These are phyloP conservation scores for Tagetes erecta DNA, from an alignment of 129 eudicot genomes.

Conservation along the genomic window DNA sequence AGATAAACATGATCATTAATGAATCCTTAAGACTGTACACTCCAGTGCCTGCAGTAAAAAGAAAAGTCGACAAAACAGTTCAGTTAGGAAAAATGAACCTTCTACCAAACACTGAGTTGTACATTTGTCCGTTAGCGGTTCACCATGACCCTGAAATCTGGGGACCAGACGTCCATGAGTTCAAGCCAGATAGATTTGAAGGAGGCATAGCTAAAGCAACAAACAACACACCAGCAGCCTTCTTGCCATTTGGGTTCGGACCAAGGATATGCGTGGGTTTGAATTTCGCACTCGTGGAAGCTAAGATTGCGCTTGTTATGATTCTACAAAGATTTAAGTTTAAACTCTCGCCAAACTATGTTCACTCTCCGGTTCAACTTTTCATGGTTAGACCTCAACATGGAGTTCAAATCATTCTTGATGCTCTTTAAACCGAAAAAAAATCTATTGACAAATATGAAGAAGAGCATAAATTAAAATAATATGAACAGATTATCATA, in stretches of 20 bases:
- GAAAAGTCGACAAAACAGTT: conserved; percentile 43
- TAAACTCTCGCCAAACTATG: conserved; percentile 55
- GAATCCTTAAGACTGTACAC: conserved; percentile 78
- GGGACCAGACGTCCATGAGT: conserved; percentile 69
- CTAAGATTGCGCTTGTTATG: conserved; percentile 66
- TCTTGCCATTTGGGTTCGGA: conserved; percentile 75
- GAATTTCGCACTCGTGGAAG: conserved; percentile 59
- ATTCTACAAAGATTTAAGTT: conserved; percentile 57
- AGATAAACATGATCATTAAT: conserved; percentile 77
- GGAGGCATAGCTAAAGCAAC: conserved; percentile 70
- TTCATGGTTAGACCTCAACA: conserved; percentile 60
- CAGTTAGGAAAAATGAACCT: conserved; percentile 52
- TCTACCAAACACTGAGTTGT: conserved; percentile 49
- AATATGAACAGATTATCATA: background rate
- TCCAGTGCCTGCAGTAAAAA: conserved; percentile 55
- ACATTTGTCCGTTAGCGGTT: conserved; percentile 59
- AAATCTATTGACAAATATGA: background rate
- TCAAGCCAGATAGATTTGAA: conserved; percentile 73
- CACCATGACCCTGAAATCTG: conserved; percentile 74
- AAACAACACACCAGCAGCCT: conserved; percentile 57
- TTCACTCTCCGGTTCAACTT: conserved; percentile 61
- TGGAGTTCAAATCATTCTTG: conserved; percentile 35
- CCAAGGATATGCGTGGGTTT: conserved; percentile 71
- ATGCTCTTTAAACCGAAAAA: background rate
- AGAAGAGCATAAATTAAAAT: background rate